Conservation (phyloP, 441 rosid genomes). For the Gossypium schwendimanii region DNA sequence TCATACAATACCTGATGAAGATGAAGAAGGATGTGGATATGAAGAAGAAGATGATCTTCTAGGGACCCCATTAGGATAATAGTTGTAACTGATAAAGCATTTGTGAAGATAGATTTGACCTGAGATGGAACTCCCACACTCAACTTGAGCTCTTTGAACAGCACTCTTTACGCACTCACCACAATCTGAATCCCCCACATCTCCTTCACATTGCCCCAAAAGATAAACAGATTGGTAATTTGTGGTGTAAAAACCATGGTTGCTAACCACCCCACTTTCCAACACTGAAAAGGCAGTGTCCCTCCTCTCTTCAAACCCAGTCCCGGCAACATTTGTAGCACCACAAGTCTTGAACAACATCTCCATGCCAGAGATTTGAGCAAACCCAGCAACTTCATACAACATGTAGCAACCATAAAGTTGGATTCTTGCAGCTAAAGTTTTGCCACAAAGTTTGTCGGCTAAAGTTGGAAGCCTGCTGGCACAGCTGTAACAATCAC, state of each 20-base stretch:
- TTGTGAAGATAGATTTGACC: conserved; percentile 88
- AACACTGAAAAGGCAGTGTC: conserved; percentile 70
- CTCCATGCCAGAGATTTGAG: conserved; percentile 85
- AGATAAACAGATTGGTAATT: conserved; percentile 63
- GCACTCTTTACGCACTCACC: conserved; percentile 72
- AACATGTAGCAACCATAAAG: conserved; percentile 79
- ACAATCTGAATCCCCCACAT: conserved; percentile 90
- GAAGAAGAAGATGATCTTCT: conserved; percentile 54
- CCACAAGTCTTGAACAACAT: conserved; percentile 90
- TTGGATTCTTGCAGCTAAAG: conserved; percentile 79
- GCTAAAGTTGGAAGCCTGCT: conserved; percentile 74
- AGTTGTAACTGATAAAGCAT: conserved; percentile 75
- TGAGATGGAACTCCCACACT: conserved; percentile 78
- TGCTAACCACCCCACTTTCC: conserved; percentile 60
- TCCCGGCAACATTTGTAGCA: conserved; percentile 52
- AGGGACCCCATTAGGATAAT: conserved; percentile 88
- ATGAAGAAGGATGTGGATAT: conserved; percentile 32
- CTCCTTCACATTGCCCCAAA: conserved; percentile 93
- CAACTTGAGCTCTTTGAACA: conserved; percentile 82
- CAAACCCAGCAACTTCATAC: conserved; percentile 76
- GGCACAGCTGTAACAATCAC: conserved; percentile 88
- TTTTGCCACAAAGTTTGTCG: conserved; percentile 66
- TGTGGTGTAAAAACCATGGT: conserved; percentile 66
- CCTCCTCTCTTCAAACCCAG: conserved; percentile 83
- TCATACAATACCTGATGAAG: conserved; percentile 1